phyloP scores from a whole-genome alignment of 2,329 filamentous ascomycete species.

The Phyllosticta citriasiana region DNA sequence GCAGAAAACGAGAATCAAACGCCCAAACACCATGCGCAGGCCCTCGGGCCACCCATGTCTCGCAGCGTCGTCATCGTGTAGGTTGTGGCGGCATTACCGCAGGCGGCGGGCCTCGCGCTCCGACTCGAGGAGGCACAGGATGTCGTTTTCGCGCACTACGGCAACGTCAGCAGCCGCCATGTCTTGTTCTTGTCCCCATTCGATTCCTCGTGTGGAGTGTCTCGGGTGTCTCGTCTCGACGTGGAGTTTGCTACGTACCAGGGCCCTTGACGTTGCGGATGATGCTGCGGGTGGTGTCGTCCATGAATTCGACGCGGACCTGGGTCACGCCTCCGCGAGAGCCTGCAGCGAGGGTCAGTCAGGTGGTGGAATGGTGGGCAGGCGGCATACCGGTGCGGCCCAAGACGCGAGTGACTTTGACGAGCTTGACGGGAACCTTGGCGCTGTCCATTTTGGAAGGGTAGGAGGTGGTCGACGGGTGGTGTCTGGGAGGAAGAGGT shows the following conservation, averaged over 20 bases:
- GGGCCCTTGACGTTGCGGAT: slow-evolving; percentile 99
- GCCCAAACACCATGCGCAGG: background rate
- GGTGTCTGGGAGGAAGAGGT: background rate
- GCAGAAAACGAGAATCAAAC: background rate
- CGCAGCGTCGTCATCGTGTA: background rate
- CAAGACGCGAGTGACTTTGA: slow-evolving; percentile 95
- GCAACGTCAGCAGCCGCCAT: background rate
- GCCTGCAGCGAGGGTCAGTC: slow-evolving; percentile 44
- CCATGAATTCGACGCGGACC: slow-evolving; percentile 99
- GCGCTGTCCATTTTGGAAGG: slow-evolving; percentile 69
- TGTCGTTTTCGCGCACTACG: slow-evolving; percentile 71
- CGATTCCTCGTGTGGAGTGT: background rate
- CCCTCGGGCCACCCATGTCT: background rate
- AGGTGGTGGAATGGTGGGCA: background rate
- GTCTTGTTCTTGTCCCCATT: background rate
- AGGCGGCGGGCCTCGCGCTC: slow-evolving; percentile 97
- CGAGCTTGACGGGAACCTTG: slow-evolving; percentile 97
- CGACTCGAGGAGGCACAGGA: slow-evolving; percentile 98
- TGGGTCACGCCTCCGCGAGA: slow-evolving; percentile 99
- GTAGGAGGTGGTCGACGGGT: background rate
- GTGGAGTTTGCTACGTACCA: slow-evolving; percentile 54
- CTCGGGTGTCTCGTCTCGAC: background rate
- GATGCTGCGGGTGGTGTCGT: slow-evolving; percentile 95
- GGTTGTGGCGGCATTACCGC: slow-evolving; percentile 54
- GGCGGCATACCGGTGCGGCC: slow-evolving; percentile 82